These are phyloP conservation scores for Cladochytrium tenue DNA, from an alignment of 371 early-diverging fungal species.

Conservation along the genomic window DNA sequence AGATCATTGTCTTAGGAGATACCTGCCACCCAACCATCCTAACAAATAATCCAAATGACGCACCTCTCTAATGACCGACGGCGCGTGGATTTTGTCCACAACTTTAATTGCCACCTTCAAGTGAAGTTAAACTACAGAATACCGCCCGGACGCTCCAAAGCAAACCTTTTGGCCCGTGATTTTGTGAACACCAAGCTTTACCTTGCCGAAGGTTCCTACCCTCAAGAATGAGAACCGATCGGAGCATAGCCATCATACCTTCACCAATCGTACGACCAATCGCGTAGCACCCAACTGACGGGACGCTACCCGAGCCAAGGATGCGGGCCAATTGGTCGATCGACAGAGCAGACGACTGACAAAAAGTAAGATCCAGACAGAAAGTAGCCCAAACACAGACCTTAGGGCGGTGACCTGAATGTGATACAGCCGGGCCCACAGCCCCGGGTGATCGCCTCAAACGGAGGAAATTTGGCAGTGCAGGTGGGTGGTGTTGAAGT, in stretches of 20 bases:
- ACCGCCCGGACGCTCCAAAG: background rate
- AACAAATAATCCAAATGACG: background rate
- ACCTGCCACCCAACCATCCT: too few relatives aligned
- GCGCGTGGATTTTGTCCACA: conserved; percentile 79
- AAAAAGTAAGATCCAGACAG: too few relatives aligned
- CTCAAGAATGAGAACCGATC: background rate
- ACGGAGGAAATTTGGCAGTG: too few relatives aligned
- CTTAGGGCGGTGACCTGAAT: too few relatives aligned
- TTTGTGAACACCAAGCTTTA: conserved; percentile 75
- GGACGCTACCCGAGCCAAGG: conserved; percentile 25
- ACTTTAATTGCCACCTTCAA: conserved; percentile 79
- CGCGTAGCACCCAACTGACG: conserved; percentile 41
- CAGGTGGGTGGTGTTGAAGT: too few relatives aligned
- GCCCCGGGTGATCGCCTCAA: too few relatives aligned
- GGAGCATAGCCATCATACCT: conserved; percentile 22
- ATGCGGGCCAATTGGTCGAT: conserved; percentile 33
- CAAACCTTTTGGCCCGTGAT: conserved; percentile 69
- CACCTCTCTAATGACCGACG: conserved; percentile 71
- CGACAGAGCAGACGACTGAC: too few relatives aligned
- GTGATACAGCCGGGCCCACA: too few relatives aligned
- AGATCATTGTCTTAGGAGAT: background rate
- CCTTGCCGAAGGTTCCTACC: conserved; percentile 84
- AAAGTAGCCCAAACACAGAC: too few relatives aligned
- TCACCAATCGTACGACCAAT: conserved; percentile 52
- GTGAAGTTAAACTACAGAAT: conserved; percentile 11